Evolutionary conservation across 164 flowering plant species (phyloP).

Genomic region (Chimonanthus salicifolius): DNA sequence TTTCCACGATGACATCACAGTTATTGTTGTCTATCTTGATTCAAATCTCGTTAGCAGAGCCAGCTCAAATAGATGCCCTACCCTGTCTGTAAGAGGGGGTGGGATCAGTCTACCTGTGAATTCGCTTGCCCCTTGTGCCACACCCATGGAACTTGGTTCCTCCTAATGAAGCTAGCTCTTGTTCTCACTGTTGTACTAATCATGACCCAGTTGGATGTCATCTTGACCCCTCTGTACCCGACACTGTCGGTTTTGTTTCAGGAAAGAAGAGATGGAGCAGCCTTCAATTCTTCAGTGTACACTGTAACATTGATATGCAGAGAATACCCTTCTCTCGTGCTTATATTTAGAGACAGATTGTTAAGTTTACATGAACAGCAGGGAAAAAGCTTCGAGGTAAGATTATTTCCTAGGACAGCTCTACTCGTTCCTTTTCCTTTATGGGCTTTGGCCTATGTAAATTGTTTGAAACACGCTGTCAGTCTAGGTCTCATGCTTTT

Average conservation of each 20-base stretch:
- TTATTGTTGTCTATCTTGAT: slow-evolving; percentile 11
- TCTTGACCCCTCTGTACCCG: slow-evolving; percentile 8
- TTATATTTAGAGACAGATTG: slow-evolving; percentile 18
- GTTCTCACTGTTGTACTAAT: slow-evolving; percentile 26
- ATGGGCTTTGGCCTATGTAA: slow-evolving; percentile 21
- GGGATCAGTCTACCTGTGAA: slow-evolving; percentile 7
- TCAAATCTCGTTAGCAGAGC: slow-evolving; percentile 1
- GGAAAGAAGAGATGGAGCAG: slow-evolving; percentile 12
- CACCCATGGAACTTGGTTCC: slow-evolving; percentile 2
- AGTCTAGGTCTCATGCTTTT: slow-evolving; percentile 10
- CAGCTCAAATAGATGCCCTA: neutral
- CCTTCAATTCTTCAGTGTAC: slow-evolving; percentile 36
- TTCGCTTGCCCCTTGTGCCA: slow-evolving; percentile 8
- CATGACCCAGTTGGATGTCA: slow-evolving; percentile 12
- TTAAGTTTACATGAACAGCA: slow-evolving; percentile 13
- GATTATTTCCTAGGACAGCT: slow-evolving; percentile 16
- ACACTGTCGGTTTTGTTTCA: slow-evolving; percentile 25
- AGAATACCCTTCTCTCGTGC: neutral
- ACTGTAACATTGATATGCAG: slow-evolving; percentile 23
- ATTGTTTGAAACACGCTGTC: slow-evolving; percentile 18
- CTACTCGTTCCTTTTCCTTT: neutral
- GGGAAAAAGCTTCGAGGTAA: slow-evolving; percentile 11
- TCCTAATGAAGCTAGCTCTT: slow-evolving; percentile 3
- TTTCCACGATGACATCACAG: slow-evolving; percentile 72
- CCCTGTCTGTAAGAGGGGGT: slow-evolving; percentile 7